These are phyloP conservation scores for Solanum verrucosum DNA, from an alignment of 257 asterid species.

Conservation along the genomic window DNA sequence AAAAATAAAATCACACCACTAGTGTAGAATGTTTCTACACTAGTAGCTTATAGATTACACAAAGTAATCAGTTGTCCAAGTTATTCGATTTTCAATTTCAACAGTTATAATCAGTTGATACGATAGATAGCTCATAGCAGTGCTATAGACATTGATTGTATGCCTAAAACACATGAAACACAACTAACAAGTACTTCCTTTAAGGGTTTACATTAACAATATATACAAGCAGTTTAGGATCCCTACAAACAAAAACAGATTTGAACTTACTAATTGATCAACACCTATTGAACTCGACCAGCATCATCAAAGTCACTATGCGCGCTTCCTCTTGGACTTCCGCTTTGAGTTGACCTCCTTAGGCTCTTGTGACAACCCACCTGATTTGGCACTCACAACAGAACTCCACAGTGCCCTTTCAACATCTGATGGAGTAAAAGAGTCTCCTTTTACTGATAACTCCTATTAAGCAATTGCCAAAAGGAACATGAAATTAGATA, in stretches of 20 bases:
- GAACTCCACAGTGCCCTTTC: conserved; percentile 86
- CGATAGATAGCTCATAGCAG: not conserved
- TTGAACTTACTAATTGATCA: not conserved
- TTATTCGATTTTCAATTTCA: not conserved
- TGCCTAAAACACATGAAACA: not conserved
- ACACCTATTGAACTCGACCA: not conserved
- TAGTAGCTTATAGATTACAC: not conserved
- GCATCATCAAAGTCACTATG: conserved; percentile 8
- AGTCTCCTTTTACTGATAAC: conserved; percentile 32
- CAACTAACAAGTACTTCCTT: not conserved
- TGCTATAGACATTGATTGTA: not conserved
- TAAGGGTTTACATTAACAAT: not conserved
- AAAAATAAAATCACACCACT: not conserved
- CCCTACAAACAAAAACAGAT: not conserved
- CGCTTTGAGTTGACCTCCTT: conserved; percentile 5
- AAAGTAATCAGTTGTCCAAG: not conserved
- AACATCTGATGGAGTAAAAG: conserved; percentile 65
- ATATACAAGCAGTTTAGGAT: not conserved
- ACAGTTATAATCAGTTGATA: not conserved
- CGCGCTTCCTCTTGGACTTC: conserved; percentile 46
- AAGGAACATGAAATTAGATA: not conserved
- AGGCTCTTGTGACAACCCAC: conserved; percentile 12
- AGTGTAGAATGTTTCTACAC: not conserved
- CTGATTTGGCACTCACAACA: conserved; percentile 24
- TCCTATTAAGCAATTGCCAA: conserved; percentile 25